A percentile compares a stretch with the other conserved stretches of the same genome.
These are phyloP conservation scores for Claviceps citrina DNA, from an alignment of 2,329 filamentous ascomycete species.

Conservation along the genomic window DNA sequence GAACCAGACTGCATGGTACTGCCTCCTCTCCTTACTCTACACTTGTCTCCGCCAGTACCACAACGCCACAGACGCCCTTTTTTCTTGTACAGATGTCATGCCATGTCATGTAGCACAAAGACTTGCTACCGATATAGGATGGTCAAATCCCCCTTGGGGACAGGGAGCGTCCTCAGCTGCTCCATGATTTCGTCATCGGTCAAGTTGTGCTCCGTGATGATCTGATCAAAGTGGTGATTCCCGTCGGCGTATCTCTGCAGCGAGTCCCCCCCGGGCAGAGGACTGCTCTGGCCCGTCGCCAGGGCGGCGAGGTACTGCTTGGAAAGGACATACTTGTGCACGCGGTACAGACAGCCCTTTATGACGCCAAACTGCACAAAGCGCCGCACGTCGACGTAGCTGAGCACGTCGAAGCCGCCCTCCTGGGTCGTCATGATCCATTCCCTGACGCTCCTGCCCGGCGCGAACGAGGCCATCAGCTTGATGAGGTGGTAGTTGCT, in stretches of 20 bases:
- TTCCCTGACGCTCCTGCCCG: slow-evolving; percentile 70
- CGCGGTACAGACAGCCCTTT: slow-evolving; percentile 82
- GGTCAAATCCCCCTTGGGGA: slow-evolving; percentile 36
- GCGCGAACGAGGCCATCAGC: slow-evolving; percentile 72
- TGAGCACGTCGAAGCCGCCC: slow-evolving; percentile 47
- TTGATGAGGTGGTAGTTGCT: slow-evolving; percentile 55
- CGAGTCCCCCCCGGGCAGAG: slow-evolving; percentile 28
- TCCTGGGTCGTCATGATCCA: slow-evolving; percentile 69
- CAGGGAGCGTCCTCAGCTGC: slow-evolving; percentile 43
- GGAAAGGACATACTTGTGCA: slow-evolving; percentile 77
- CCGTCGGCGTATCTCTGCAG: slow-evolving; percentile 59
- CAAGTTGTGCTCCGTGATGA: slow-evolving; percentile 60
- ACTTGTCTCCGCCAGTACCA: too few relatives aligned
- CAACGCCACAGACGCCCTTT: too few relatives aligned
- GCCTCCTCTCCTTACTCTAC: too few relatives aligned
- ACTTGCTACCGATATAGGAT: slow-evolving; percentile 35
- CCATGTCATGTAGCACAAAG: too few relatives aligned
- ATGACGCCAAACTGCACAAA: slow-evolving; percentile 93
- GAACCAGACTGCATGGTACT: too few relatives aligned
- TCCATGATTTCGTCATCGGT: slow-evolving; percentile 56
- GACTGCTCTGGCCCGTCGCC: slow-evolving; percentile 36
- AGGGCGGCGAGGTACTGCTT: slow-evolving; percentile 44
- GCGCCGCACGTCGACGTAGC: slow-evolving; percentile 71
- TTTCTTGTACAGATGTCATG: too few relatives aligned
- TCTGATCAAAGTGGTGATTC: slow-evolving; percentile 64